phyloP scores from a whole-genome alignment of 352 stramenopile genomes.

The Phytopythium montanum region DNA sequence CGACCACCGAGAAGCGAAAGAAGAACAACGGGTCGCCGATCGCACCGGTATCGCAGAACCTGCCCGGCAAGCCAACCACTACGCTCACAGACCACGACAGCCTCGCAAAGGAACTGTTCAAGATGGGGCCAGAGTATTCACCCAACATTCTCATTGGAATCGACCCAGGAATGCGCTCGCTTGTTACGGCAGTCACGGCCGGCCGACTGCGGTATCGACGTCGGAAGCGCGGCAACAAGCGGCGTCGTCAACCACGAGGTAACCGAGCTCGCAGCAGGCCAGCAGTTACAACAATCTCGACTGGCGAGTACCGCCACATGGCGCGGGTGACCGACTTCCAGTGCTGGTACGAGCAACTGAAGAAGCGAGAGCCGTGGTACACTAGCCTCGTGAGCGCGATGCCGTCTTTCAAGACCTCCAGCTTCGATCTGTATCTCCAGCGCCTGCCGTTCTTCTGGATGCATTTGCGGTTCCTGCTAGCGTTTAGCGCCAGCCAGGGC shows the following conservation, averaged over 20 bases:
- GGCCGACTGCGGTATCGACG: neutral
- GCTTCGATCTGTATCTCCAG: too few species aligned
- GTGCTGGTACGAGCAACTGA: neutral
- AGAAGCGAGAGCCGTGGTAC: neutral
- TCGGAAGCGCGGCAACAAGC: neutral
- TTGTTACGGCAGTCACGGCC: conserved; percentile 5
- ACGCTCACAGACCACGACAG: conserved; percentile 1
- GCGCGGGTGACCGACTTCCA: neutral
- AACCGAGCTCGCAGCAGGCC: neutral
- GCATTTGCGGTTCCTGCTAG: too few species aligned
- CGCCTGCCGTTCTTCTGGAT: too few species aligned
- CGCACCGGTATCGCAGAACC: neutral
- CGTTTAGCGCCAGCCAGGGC: too few species aligned
- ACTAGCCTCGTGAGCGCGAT: neutral
- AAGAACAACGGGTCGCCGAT: neutral
- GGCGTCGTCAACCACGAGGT: neutral
- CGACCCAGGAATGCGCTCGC: conserved; percentile 12
- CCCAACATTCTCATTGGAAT: conserved; percentile 9
- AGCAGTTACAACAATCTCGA: neutral
- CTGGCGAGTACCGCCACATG: neutral
- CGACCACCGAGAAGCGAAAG: neutral
- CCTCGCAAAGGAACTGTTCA: conserved; percentile 7
- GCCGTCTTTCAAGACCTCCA: neutral
- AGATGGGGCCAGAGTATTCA: conserved; percentile 1
- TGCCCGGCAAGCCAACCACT: conserved; percentile 2